Conservation (phyloP, 177 flowering plant genomes). For the Vitis hybrid region DNA sequence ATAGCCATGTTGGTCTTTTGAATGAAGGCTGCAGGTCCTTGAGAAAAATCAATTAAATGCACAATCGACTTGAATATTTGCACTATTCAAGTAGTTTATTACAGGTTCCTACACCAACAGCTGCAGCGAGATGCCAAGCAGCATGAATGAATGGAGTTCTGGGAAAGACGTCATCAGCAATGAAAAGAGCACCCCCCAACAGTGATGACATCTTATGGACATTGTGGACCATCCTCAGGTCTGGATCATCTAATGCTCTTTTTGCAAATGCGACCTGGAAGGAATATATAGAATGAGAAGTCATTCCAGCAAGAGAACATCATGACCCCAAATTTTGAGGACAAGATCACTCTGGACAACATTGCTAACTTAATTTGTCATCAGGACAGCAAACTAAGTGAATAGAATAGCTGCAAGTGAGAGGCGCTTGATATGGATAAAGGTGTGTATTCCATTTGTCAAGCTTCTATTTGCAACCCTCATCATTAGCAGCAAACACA, state of each 20-base stretch:
- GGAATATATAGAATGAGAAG: not conserved
- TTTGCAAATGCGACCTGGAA: slow-evolving; percentile 85
- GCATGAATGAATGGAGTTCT: slow-evolving; percentile 84
- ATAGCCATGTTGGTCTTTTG: not conserved
- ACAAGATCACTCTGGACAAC: not conserved
- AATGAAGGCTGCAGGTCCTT: not conserved
- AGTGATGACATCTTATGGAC: slow-evolving; percentile 84
- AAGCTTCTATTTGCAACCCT: not conserved
- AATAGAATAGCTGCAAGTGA: not conserved
- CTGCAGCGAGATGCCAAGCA: slow-evolving; percentile 98
- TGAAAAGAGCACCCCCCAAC: slow-evolving; percentile 78
- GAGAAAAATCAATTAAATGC: not conserved
- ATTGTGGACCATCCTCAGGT: slow-evolving; percentile 69
- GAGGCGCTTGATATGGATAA: not conserved
- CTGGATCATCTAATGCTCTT: slow-evolving; percentile 72
- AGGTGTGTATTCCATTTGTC: not conserved
- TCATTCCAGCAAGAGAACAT: not conserved
- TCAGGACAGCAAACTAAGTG: not conserved
- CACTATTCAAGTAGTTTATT: slow-evolving; percentile 85
- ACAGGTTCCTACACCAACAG: slow-evolving; percentile 85
- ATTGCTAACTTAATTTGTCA: not conserved
- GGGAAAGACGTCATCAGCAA: slow-evolving; percentile 86
- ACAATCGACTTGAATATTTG: not conserved
- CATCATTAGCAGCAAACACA: no score
- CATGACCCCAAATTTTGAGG: not conserved